Conservation (phyloP, 805 yeast genomes). For the Priceomyces melissophilus region DNA sequence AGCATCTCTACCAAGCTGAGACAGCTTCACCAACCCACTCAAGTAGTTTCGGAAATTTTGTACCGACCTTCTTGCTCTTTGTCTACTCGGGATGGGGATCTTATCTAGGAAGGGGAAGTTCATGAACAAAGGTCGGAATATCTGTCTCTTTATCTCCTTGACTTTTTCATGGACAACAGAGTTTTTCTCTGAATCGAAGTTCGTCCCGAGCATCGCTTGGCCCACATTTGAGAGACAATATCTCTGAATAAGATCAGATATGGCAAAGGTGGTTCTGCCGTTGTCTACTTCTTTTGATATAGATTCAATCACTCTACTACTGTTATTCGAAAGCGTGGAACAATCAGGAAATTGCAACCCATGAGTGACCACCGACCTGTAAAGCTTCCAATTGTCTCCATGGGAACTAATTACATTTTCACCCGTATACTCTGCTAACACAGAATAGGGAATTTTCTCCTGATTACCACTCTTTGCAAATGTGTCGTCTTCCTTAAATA, state of each 20-base stretch:
- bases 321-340: slow-evolving; percentile 36
- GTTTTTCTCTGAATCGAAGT: slow-evolving; percentile 35
- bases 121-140: slow-evolving; percentile 52
- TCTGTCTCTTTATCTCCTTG: slow-evolving; percentile 46
- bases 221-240: slow-evolving; percentile 48
- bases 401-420: slow-evolving; percentile 61
- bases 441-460: slow-evolving; percentile 53
- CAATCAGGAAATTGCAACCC: slow-evolving; percentile 49
- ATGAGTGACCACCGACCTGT: slow-evolving; percentile 43
- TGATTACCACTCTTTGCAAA: slow-evolving; percentile 62
- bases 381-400: slow-evolving; percentile 48
- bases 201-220: slow-evolving; percentile 47
- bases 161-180: slow-evolving; percentile 37
- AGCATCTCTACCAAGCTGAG: slow-evolving; percentile 11
- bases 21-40: slow-evolving; percentile 27
- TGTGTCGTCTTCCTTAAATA: slow-evolving; percentile 46
- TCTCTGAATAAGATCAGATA: slow-evolving; percentile 45
- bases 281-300: slow-evolving; percentile 15
- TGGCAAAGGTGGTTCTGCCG: slow-evolving; percentile 10
- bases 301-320: slow-evolving; percentile 26
- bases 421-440: slow-evolving; percentile 54
- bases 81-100: slow-evolving; percentile 47
- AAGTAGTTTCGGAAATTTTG: slow-evolving; percentile 35
- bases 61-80: slow-evolving; percentile 42
- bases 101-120: slow-evolving; percentile 54